phyloP scores from a whole-genome alignment of 768 basidiomycete species.

The Dioszegia aurantiaca region DNA sequence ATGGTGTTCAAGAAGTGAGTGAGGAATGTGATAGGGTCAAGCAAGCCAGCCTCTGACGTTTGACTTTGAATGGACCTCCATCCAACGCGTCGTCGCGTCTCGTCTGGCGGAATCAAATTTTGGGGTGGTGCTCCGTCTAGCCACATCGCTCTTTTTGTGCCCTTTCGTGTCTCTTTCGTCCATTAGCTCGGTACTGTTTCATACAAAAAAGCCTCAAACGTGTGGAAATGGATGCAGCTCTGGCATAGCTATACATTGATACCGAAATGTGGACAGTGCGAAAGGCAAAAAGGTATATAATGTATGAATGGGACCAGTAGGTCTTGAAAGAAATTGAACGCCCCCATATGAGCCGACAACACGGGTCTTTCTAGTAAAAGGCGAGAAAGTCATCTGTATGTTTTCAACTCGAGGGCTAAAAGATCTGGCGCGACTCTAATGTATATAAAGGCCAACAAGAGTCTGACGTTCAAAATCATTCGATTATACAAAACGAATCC shows the following conservation, averaged over 20 bases:
- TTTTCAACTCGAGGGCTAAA: slow-evolving; percentile 15
- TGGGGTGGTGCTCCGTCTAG: too few relatives aligned
- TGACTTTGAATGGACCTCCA: not conserved
- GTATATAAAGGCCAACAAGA: too few relatives aligned
- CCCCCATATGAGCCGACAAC: slow-evolving; percentile 18
- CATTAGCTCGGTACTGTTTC: too few relatives aligned
- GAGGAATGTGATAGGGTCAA: not conserved
- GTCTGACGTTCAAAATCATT: too few relatives aligned
- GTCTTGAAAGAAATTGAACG: slow-evolving; percentile 16
- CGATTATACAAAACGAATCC: too few relatives aligned
- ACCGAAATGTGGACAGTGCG: too few relatives aligned
- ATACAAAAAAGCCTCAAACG: too few relatives aligned
- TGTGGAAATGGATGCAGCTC: too few relatives aligned
- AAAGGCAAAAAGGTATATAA: not conserved
- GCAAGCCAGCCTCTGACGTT: not conserved
- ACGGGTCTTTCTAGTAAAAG: slow-evolving; percentile 20
- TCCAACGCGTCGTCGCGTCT: not conserved
- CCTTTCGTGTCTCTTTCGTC: not conserved
- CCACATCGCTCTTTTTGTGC: too few relatives aligned
- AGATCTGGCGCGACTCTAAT: not conserved
- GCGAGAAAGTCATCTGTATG: slow-evolving; percentile 19
- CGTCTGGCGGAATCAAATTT: slow-evolving; percentile 6
- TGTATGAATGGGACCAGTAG: not conserved
- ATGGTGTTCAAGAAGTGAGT: too few relatives aligned
- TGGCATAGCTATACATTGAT: too few relatives aligned